Evolutionary conservation across 495 filamentous ascomycete species (phyloP).

Genomic region (Aspergillus kassunensis): DNA sequence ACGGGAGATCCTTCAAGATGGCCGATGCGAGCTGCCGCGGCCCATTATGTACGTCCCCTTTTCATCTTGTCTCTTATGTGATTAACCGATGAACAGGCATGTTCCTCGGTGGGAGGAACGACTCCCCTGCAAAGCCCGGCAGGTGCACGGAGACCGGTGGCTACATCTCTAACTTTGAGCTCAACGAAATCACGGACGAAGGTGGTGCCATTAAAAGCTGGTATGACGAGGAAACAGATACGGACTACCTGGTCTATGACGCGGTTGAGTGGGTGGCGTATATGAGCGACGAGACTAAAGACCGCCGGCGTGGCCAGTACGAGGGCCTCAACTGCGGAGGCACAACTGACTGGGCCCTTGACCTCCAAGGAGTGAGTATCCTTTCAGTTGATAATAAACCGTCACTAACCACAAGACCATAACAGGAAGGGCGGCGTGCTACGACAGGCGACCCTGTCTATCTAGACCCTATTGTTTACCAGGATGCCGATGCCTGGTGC

Average conservation of each 20-base stretch:
- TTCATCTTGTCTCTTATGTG: neutral
- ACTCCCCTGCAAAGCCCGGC: neutral
- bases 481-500: neutral
- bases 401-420: neutral
- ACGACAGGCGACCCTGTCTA: neutral
- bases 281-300: slow-evolving; percentile 31
- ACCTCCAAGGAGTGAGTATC: slow-evolving; percentile 19
- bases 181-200: neutral
- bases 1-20: slow-evolving; percentile 16
- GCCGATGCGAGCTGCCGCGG: slow-evolving; percentile 6
- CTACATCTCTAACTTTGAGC: slow-evolving; percentile 25
- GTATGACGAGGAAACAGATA: slow-evolving; percentile 16
- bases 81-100: neutral
- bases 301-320: slow-evolving; percentile 15
- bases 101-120: neutral
- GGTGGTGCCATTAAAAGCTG: neutral
- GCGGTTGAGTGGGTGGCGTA: slow-evolving; percentile 35
- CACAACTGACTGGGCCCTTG: slow-evolving; percentile 39
- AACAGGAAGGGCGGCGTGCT: neutral
- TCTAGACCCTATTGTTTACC: neutral
- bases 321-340: slow-evolving; percentile 26
- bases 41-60: neutral
- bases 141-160: slow-evolving; percentile 20
- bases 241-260: slow-evolving; percentile 40
- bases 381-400: neutral